Evolutionary conservation across 805 yeast genomes (phyloP).

Genomic region (Cephaloascus fragrans): DNA sequence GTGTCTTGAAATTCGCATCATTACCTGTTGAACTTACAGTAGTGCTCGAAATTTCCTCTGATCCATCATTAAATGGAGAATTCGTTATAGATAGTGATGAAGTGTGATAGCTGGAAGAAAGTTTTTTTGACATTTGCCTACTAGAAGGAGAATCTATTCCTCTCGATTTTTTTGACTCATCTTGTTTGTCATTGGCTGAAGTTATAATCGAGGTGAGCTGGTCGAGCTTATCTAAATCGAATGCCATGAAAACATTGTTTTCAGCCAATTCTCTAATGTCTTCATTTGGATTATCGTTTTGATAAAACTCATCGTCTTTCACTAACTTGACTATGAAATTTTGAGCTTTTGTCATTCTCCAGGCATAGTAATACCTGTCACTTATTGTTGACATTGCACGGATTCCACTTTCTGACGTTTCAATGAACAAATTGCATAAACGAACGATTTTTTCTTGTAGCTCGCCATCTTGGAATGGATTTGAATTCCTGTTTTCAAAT

Average conservation of each 20-base stretch:
- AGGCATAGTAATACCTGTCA: slow-evolving; percentile 53
- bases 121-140: not conserved
- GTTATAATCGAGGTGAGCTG: not conserved
- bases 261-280: not conserved
- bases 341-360: slow-evolving; percentile 57
- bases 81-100: no score
- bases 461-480: no score
- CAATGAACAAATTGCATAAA: slow-evolving; percentile 10
- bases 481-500: not conserved
- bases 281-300: not conserved
- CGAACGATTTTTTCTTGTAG: not conserved
- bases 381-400: slow-evolving; percentile 36
- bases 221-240: not conserved
- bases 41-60: not conserved
- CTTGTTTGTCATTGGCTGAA: not conserved
- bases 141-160: no score
- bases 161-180: no score
- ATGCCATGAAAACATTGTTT: no score
- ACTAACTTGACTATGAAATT: slow-evolving; percentile 26
- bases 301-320: slow-evolving; percentile 16
- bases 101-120: not conserved
- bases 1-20: not conserved
- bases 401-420: slow-evolving; percentile 31
- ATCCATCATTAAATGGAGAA: no score
- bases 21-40: not conserved